Percentiles rank a stretch among this genome's conserved stretches.
phyloP scores from a whole-genome alignment of 2,329 filamentous ascomycete species.

The Talaromyces sp. region DNA sequence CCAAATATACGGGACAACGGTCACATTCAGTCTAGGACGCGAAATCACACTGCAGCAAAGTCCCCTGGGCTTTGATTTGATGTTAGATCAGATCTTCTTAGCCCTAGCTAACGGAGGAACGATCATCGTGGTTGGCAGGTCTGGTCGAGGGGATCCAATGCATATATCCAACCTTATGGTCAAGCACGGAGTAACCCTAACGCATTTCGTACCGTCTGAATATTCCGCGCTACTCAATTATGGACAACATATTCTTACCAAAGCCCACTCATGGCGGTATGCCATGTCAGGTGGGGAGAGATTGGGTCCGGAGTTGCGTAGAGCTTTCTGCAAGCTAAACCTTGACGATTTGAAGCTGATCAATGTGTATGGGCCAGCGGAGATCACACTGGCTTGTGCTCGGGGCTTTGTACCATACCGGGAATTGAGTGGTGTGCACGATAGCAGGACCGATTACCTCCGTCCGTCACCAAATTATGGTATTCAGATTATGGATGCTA shows the following conservation, averaged over 20 bases:
- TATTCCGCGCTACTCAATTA: constrained; percentile 18
- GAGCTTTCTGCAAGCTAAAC: constrained; percentile 13
- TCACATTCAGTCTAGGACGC: constrained; percentile 7
- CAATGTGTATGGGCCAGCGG: constrained; percentile 17
- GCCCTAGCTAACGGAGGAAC: constrained; percentile 18
- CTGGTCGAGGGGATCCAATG: constrained; percentile 4
- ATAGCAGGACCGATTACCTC: not conserved
- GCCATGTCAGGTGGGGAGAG: constrained; percentile 12
- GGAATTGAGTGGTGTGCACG: no score
- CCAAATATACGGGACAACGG: constrained; percentile 18
- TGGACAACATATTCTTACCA: constrained; percentile 15
- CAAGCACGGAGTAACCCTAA: constrained; percentile 18
- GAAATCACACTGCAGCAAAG: constrained; percentile 17
- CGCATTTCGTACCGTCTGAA: constrained; percentile 20
- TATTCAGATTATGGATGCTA: constrained; percentile 37
- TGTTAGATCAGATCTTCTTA: constrained; percentile 18
- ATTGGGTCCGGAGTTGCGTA: not conserved
- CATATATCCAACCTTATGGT: constrained; percentile 17
- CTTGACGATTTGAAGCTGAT: constrained; percentile 10
- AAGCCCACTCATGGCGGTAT: not conserved
- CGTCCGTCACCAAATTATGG: constrained; percentile 32
- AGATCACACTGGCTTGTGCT: constrained; percentile 11
- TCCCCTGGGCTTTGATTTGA: constrained; percentile 15
- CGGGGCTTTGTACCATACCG: not conserved
- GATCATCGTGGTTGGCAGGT: constrained; percentile 14